Evolutionary conservation across 225 moss, liverwort and hornwort genomes (phyloP).

Genomic region (Rhytidiadelphus loreus): DNA sequence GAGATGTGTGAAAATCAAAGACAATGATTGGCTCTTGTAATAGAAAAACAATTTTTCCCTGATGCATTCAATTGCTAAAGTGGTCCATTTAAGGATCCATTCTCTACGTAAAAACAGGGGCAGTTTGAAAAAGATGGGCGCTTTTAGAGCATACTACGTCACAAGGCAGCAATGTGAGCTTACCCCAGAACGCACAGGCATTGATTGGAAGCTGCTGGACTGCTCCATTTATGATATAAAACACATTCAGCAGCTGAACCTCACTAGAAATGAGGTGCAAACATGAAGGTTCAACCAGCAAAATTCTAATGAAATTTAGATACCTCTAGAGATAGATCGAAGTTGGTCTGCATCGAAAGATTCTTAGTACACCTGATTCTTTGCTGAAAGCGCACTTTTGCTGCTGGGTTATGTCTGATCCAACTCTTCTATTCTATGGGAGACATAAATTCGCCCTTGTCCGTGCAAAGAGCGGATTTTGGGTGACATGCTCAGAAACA

Average conservation of each 20-base stretch:
- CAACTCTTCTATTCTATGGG: neutral
- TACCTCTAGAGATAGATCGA: neutral
- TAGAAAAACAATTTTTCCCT: no score
- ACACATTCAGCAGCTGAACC: neutral
- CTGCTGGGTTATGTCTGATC: neutral
- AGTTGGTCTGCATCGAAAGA: neutral
- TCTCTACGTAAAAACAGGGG: no score
- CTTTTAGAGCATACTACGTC: no score
- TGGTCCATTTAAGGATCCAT: no score
- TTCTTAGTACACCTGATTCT: neutral
- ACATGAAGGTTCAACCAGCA: neutral
- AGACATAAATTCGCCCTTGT: neutral
- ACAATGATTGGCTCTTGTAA: no score
- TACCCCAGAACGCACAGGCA: neutral
- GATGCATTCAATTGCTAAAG: no score
- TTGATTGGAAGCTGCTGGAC: neutral
- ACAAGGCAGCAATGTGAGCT: neutral
- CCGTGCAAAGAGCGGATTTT: neutral
- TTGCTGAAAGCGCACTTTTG: neutral
- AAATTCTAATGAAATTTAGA: neutral
- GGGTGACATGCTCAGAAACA: neutral
- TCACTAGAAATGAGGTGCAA: neutral
- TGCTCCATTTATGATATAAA: slow-evolving; percentile 3
- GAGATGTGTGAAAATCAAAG: no score
- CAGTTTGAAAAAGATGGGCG: no score